phyloP scores from a whole-genome alignment of 192 early-diverging fungal species.

The Coemansia sp. region DNA sequence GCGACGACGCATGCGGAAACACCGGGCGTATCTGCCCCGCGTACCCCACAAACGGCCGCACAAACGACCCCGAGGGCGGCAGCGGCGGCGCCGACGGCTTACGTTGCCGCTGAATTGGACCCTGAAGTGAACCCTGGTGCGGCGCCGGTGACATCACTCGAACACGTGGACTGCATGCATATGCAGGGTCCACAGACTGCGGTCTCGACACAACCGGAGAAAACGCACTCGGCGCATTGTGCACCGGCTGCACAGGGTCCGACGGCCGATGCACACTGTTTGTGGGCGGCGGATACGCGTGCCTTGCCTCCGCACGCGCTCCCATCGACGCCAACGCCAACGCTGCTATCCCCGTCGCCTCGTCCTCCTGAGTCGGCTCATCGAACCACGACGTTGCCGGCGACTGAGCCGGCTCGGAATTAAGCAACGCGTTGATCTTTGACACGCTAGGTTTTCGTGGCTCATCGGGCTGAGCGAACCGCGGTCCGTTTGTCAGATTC shows the following conservation, averaged over 20 bases:
- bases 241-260: constrained; percentile 8
- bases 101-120: constrained; percentile 10
- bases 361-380: constrained; percentile 24
- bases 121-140: background rate
- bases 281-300: constrained; percentile 6
- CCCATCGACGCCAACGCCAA: constrained; percentile 51
- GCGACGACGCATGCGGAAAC: constrained; percentile 11
- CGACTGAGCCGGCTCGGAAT: constrained; percentile 21
- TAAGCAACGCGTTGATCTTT: constrained; percentile 45
- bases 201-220: constrained; percentile 31
- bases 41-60: background rate
- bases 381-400: constrained; percentile 22
- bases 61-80: constrained; percentile 9
- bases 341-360: constrained; percentile 48
- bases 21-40: background rate
- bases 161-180: background rate
- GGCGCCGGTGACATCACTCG: constrained; percentile 1
- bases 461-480: constrained; percentile 4
- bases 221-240: constrained; percentile 17
- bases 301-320: background rate
- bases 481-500: constrained; percentile 11
- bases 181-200: constrained; percentile 27
- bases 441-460: constrained; percentile 27
- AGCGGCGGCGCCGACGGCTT: constrained; percentile 35
- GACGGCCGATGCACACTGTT: constrained; percentile 5